phyloP scores from a whole-genome alignment of 2,329 filamentous ascomycete species.

The Talaromyces sp. region DNA sequence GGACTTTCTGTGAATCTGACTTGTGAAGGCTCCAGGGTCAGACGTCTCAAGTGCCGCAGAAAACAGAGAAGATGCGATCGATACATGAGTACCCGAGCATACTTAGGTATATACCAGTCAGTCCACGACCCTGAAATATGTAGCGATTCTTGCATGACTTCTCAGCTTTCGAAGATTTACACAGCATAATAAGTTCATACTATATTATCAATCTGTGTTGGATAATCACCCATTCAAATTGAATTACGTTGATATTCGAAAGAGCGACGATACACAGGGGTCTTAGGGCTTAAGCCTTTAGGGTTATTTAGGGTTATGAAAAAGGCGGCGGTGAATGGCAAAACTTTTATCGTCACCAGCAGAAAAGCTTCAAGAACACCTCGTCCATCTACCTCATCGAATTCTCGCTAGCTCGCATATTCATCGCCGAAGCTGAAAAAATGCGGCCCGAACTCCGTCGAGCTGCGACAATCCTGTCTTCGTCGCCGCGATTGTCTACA shows the following conservation, averaged over 20 bases:
- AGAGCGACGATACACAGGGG: not conserved
- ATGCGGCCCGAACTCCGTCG: constrained; percentile 4
- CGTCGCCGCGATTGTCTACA: not conserved
- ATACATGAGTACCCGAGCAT: too few species aligned
- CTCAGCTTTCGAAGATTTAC: not conserved
- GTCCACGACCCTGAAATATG: not conserved
- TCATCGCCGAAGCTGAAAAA: not conserved
- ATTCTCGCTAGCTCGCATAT: not conserved
- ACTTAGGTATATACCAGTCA: too few species aligned
- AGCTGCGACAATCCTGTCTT: not conserved
- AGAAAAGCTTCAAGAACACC: constrained; percentile 1
- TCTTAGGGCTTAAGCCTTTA: constrained; percentile 4
- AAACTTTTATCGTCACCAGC: constrained; percentile 3
- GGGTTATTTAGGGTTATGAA: not conserved
- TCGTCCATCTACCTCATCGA: not conserved
- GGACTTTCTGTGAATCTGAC: not conserved
- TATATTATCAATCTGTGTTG: not conserved
- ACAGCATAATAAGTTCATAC: not conserved
- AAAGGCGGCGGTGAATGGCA: not conserved
- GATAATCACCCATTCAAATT: not conserved
- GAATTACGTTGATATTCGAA: not conserved
- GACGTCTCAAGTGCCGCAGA: too few species aligned
- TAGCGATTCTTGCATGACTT: not conserved
- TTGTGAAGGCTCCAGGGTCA: too few species aligned
- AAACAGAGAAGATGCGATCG: too few species aligned